phyloP scores from a whole-genome alignment of 2,329 filamentous ascomycete species.

The Trichoderma atrobrunneum region DNA sequence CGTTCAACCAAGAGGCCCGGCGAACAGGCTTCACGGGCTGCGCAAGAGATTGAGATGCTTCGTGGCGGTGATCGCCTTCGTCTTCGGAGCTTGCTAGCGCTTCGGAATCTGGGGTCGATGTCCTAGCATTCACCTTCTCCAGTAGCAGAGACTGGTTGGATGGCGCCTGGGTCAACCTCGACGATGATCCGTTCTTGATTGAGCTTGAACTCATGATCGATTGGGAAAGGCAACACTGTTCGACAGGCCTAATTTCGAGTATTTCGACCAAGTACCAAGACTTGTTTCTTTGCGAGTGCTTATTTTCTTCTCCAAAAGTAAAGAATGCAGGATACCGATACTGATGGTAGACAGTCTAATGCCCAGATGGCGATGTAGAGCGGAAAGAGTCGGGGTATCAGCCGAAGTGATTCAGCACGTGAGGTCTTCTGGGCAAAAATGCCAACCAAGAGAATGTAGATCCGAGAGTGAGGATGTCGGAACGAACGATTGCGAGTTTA shows the following conservation, averaged over 20 bases:
- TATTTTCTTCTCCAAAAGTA: not conserved
- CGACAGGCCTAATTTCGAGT: not conserved
- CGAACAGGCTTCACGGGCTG: conserved; percentile 62
- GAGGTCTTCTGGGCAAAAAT: not conserved
- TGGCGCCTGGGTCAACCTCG: conserved; percentile 51
- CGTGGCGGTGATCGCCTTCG: conserved; percentile 69
- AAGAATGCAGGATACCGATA: not conserved
- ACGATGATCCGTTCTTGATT: conserved; percentile 48
- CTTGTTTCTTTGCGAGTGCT: not conserved
- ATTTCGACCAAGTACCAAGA: not conserved
- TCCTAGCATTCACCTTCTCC: conserved; percentile 74
- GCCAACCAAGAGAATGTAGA: not conserved
- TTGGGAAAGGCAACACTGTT: not conserved
- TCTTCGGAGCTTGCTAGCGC: conserved; percentile 93
- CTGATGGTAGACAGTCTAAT: not conserved
- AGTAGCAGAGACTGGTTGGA: conserved; percentile 64
- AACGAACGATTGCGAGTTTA: not conserved
- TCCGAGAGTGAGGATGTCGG: not conserved
- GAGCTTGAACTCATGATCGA: conserved; percentile 51
- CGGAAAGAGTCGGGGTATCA: not conserved
- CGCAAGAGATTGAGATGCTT: conserved; percentile 44
- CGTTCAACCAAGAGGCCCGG: conserved; percentile 82
- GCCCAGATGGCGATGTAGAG: conserved; percentile 13
- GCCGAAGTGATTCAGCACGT: conserved; percentile 9
- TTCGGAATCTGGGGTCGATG: conserved; percentile 91